A percentile compares a stretch with the other conserved stretches of the same genome.
These are phyloP conservation scores for Ampelomyces quisqualis DNA, from an alignment of 2,329 filamentous ascomycete genomes.

Conservation along the genomic window DNA sequence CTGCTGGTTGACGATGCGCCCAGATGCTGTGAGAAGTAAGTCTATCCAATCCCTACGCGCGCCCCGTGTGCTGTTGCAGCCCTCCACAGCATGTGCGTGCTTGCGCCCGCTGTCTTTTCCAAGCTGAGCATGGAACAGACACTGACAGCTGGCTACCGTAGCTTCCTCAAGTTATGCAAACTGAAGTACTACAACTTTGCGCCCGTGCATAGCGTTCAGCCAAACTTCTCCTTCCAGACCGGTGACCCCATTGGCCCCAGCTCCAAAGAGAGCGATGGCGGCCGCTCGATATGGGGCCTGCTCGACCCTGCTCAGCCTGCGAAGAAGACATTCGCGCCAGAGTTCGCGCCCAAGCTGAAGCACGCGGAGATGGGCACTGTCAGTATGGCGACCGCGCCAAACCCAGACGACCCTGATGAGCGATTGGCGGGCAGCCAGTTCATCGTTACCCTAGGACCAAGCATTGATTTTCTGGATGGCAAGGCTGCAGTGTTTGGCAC, in stretches of 20 bases:
- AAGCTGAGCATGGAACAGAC: slow-evolving; percentile 55
- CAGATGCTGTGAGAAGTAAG: slow-evolving; percentile 92
- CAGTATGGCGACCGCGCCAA: slow-evolving; percentile 91
- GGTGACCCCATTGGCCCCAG: slow-evolving; percentile 90
- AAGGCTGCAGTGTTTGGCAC: slow-evolving; percentile 95
- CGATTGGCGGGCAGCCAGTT: slow-evolving; percentile 89
- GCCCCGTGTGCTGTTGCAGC: slow-evolving; percentile 18
- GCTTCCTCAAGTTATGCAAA: slow-evolving; percentile 98
- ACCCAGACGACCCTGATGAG: slow-evolving; percentile 73
- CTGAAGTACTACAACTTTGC: slow-evolving; percentile 99
- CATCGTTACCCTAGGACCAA: slow-evolving; percentile 84
- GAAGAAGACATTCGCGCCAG: slow-evolving; percentile 77
- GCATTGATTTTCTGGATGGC: slow-evolving; percentile 86
- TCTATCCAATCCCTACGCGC: slow-evolving; percentile 28
- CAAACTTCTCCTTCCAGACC: slow-evolving; percentile 93
- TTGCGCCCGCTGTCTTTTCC: slow-evolving; percentile 30
- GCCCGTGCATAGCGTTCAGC: slow-evolving; percentile 87
- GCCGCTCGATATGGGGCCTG: slow-evolving; percentile 88
- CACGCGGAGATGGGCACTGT: slow-evolving; percentile 88
- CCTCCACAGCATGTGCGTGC: slow-evolving; percentile 21
- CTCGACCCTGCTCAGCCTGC: slow-evolving; percentile 62
- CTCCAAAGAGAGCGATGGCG: slow-evolving; percentile 83
- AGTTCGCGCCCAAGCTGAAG: slow-evolving; percentile 83
- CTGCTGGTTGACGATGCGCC: slow-evolving; percentile 85
- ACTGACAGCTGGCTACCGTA: slow-evolving; percentile 57